phyloP scores from a whole-genome alignment of 352 stramenopile species.

The Thalassiosira hispida region DNA sequence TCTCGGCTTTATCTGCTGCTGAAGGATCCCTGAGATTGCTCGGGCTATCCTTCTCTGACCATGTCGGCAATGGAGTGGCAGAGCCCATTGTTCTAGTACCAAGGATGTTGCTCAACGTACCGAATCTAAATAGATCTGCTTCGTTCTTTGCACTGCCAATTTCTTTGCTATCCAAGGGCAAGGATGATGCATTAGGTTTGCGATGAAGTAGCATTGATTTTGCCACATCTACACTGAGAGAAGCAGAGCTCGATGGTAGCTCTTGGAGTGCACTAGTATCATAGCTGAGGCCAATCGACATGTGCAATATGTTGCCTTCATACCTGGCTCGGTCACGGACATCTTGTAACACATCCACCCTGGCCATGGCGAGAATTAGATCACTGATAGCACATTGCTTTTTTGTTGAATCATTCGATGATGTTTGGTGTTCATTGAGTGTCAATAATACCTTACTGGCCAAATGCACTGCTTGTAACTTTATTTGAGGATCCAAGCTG shows the following conservation, averaged over 20 bases:
- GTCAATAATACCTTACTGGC: slow-evolving; percentile 72
- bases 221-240: slow-evolving; percentile 86
- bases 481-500: slow-evolving; percentile 60
- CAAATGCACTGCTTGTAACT: slow-evolving; percentile 82
- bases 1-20: slow-evolving; percentile 24
- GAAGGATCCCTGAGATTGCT: slow-evolving; percentile 65
- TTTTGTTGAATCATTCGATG: slow-evolving; percentile 4
- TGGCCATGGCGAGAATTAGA: slow-evolving; percentile 79
- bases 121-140: slow-evolving; percentile 72
- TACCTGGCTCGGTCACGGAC: slow-evolving; percentile 76
- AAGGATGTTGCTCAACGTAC: slow-evolving; percentile 81
- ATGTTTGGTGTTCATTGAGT: slow-evolving; percentile 30
- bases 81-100: slow-evolving; percentile 59
- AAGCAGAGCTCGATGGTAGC: slow-evolving; percentile 47
- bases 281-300: slow-evolving; percentile 68
- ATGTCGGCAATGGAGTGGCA: slow-evolving; percentile 70
- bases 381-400: slow-evolving; percentile 66
- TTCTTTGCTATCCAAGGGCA: slow-evolving; percentile 81
- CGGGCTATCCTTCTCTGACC: slow-evolving; percentile 73
- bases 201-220: slow-evolving; percentile 92
- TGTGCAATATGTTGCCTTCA: slow-evolving; percentile 70
- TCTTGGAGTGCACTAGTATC: slow-evolving; percentile 65
- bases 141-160: slow-evolving; percentile 80
- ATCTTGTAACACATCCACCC: slow-evolving; percentile 74
- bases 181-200: slow-evolving; percentile 87